A percentile compares a stretch with the other conserved stretches of the same genome.
Evolutionary conservation across 495 filamentous ascomycete species (phyloP).

Genomic region (Neurospora tetrasperma): DNA sequence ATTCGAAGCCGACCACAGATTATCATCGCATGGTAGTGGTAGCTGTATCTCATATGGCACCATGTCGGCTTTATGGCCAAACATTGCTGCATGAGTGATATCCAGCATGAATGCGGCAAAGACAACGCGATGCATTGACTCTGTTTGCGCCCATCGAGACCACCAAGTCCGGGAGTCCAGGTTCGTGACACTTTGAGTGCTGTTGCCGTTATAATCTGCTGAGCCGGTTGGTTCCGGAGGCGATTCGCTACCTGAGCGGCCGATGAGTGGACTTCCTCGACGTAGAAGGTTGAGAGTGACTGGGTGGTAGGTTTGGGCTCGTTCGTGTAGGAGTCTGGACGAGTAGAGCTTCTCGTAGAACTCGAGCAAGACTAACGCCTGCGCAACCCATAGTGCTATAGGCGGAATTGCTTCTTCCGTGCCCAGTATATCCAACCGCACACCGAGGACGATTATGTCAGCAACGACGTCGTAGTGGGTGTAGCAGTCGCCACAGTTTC

Average conservation of each 20-base stretch:
- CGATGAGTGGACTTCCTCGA: slow-evolving; percentile 83
- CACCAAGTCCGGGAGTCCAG: slow-evolving; percentile 77
- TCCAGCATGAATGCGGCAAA: slow-evolving; percentile 96
- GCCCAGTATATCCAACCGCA: slow-evolving; percentile 80
- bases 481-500: slow-evolving; percentile 57
- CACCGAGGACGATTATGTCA: slow-evolving; percentile 72
- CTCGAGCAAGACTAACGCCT: slow-evolving; percentile 79
- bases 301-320: slow-evolving; percentile 94
- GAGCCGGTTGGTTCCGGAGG: slow-evolving; percentile 54
- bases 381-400: slow-evolving; percentile 89
- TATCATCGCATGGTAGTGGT: slow-evolving; percentile 90
- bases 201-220: neutral
- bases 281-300: slow-evolving; percentile 89
- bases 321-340: slow-evolving; percentile 78
- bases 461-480: slow-evolving; percentile 65
- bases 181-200: slow-evolving; percentile 6
- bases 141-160: slow-evolving; percentile 90
- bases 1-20: slow-evolving; percentile 84
- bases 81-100: slow-evolving; percentile 92
- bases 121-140: slow-evolving; percentile 81
- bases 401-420: slow-evolving; percentile 80
- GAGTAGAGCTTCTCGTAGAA: slow-evolving; percentile 96
- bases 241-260: slow-evolving; percentile 76
- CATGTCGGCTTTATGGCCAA: slow-evolving; percentile 93
- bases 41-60: slow-evolving; percentile 89